These are phyloP conservation scores for Ophiocordyceps camponoti-floridani DNA, from an alignment of 2,329 filamentous ascomycete species.

Conservation along the genomic window DNA sequence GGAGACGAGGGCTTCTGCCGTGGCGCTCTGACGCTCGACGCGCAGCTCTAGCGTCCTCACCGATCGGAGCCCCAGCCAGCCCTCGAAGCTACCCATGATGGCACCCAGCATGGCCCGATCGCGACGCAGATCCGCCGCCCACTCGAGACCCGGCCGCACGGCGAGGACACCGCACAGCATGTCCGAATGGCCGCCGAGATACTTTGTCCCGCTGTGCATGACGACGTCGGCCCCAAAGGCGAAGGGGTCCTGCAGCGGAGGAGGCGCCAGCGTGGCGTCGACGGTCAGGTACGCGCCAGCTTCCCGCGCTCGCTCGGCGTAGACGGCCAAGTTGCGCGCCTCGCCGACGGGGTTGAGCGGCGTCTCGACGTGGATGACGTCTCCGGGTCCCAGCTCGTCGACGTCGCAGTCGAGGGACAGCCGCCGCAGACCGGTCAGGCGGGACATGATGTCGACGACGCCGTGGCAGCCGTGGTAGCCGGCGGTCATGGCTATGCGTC, in stretches of 20 bases:
- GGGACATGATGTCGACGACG: constrained; percentile 54
- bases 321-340: constrained; percentile 54
- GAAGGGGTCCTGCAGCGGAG: constrained; percentile 77
- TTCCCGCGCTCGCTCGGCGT: constrained; percentile 53
- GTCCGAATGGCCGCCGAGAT: constrained; percentile 89
- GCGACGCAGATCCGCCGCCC: constrained; percentile 38
- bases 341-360: constrained; percentile 82
- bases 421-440: constrained; percentile 57
- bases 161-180: constrained; percentile 75
- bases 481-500: constrained; percentile 60
- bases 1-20: constrained; percentile 47
- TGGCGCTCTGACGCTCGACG: constrained; percentile 58
- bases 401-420: constrained; percentile 53
- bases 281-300: constrained; percentile 63
- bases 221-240: constrained; percentile 63
- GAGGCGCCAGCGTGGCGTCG: constrained; percentile 85
- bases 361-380: constrained; percentile 83
- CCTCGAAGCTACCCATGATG: constrained; percentile 79
- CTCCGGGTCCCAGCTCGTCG: constrained; percentile 52
- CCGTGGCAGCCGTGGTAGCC: constrained; percentile 94
- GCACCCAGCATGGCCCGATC: constrained; percentile 66
- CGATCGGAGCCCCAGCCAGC: constrained; percentile 80
- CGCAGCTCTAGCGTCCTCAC: constrained; percentile 73
- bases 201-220: constrained; percentile 92
- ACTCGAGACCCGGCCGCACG: constrained; percentile 35